Evolutionary conservation across 495 filamentous ascomycete genomes (phyloP).

Genomic region (Bacidia rubella): DNA sequence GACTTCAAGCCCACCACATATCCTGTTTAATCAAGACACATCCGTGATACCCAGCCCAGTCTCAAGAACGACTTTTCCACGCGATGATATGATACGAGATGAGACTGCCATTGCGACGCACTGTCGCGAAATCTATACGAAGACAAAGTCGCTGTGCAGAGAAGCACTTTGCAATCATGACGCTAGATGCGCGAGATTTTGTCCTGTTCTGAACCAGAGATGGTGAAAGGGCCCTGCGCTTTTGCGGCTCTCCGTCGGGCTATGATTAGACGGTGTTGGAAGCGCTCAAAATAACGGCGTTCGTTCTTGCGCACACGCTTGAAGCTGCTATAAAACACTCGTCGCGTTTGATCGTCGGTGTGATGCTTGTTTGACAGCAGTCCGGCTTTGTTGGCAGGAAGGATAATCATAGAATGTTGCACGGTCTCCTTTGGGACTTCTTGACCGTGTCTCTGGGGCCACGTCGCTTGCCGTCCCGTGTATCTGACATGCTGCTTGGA

Average conservation of each 20-base stretch:
- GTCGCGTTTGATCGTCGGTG: neutral
- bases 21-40: neutral
- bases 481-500: slow-evolving; percentile 23
- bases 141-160: neutral
- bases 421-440: neutral
- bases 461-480: slow-evolving; percentile 8
- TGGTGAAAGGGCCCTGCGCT: neutral
- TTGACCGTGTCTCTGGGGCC: slow-evolving; percentile 3
- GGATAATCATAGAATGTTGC: slow-evolving; percentile 5
- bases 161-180: neutral
- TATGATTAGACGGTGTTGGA: neutral
- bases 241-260: neutral
- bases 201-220: neutral
- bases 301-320: neutral
- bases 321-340: neutral
- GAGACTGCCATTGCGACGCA: neutral
- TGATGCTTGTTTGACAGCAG: too few species aligned
- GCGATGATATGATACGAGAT: neutral
- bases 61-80: neutral
- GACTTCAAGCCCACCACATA: neutral
- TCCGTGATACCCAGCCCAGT: neutral
- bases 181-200: neutral
- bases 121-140: neutral
- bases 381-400: neutral
- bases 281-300: neutral